Percentiles rank a stretch among this genome's conserved stretches.
These are phyloP conservation scores for Scorias spongiosa DNA, from an alignment of 2,329 filamentous ascomycete genomes.

Conservation along the genomic window DNA sequence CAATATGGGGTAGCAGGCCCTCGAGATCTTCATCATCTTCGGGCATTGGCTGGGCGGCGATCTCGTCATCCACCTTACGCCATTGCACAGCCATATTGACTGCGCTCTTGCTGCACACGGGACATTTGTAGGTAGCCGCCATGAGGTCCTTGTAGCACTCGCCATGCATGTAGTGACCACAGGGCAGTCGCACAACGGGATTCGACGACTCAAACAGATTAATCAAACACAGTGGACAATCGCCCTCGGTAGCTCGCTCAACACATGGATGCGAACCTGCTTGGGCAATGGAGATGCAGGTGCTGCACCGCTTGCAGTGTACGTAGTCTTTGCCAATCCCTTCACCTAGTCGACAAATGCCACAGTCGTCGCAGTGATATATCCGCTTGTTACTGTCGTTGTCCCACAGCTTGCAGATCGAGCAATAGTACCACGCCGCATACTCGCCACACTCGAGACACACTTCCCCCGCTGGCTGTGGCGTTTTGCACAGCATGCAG, in stretches of 20 bases:
- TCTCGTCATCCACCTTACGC: conserved; percentile 74
- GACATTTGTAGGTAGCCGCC: conserved; percentile 83
- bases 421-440: conserved; percentile 82
- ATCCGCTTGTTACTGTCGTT: conserved; percentile 81
- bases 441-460: conserved; percentile 64
- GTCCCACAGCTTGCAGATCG: conserved; percentile 93
- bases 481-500: conserved; percentile 83
- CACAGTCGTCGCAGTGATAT: conserved; percentile 92
- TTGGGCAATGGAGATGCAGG: conserved; percentile 82
- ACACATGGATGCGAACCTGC: conserved; percentile 82
- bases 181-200: conserved; percentile 84
- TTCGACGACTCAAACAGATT: conserved; percentile 89
- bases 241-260: conserved; percentile 82
- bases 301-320: conserved; percentile 94
- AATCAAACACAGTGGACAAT: conserved; percentile 92
- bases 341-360: conserved; percentile 80
- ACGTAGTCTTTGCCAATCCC: conserved; percentile 94
- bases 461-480: conserved; percentile 65
- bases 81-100: conserved; percentile 96
- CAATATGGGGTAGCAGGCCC: conserved; percentile 12
- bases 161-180: conserved; percentile 89
- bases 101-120: conserved; percentile 91
- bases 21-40: conserved; percentile 21
- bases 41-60: conserved; percentile 85
- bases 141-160: conserved; percentile 80